Evolutionary conservation across 2,329 filamentous ascomycete genomes (phyloP).

Genomic region (Xylariaceae sp.): DNA sequence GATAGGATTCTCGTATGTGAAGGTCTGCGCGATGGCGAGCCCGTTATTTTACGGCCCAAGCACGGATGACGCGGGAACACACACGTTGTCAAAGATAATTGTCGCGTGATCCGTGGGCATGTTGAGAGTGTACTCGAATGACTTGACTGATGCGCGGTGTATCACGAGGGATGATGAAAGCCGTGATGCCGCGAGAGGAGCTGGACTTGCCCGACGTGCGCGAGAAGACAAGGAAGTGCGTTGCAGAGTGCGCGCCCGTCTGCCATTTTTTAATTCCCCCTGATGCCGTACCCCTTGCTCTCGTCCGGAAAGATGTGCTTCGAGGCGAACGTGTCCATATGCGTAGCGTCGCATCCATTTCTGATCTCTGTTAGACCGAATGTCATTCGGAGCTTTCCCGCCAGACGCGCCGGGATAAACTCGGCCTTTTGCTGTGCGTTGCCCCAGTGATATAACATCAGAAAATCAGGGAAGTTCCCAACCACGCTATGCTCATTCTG

Average conservation of each 20-base stretch:
- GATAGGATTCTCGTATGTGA: conserved; percentile 63
- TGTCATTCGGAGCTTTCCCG: conserved; percentile 52
- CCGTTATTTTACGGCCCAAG: conserved; percentile 51
- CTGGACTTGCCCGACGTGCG: conserved; percentile 52
- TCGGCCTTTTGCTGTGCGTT: conserved; percentile 49
- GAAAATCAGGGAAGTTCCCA: conserved; percentile 58
- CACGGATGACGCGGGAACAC: conserved; percentile 49
- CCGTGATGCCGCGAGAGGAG: conserved; percentile 53
- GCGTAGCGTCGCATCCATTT: conserved; percentile 60
- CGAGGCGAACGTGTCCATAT: conserved; percentile 53
- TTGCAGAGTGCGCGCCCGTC: conserved; percentile 58
- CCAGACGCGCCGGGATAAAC: conserved; percentile 49
- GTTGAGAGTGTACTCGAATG: conserved; percentile 62
- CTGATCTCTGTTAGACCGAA: conserved; percentile 60
- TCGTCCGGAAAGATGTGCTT: conserved; percentile 41
- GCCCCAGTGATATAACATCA: conserved; percentile 61
- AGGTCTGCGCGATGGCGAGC: conserved; percentile 59
- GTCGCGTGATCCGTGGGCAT: conserved; percentile 65
- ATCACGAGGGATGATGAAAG: conserved; percentile 54
- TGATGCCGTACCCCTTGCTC: conserved; percentile 48
- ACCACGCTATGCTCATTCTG: conserved; percentile 61
- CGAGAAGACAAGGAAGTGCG: conserved; percentile 60
- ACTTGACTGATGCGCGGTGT: conserved; percentile 52
- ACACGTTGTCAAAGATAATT: conserved; percentile 53
- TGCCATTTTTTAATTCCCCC: conserved; percentile 62